These are phyloP conservation scores for Fraxinus velutina DNA, from an alignment of 305 asterid genomes.

Conservation along the genomic window DNA sequence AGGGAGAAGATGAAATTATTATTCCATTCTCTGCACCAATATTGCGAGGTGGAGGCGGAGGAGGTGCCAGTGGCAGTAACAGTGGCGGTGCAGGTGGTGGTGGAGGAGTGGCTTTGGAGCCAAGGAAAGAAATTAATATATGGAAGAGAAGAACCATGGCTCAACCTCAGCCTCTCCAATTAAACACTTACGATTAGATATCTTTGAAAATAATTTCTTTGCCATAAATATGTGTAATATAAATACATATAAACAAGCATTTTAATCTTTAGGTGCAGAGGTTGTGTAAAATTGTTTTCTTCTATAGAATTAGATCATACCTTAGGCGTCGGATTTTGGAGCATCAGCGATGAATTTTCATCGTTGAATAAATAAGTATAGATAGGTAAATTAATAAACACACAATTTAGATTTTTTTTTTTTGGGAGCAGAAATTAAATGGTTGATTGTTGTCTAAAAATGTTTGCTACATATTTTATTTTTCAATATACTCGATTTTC, in stretches of 20 bases:
- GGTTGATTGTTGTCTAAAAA: neutral
- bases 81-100: conserved; percentile 12
- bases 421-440: neutral
- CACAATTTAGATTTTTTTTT: neutral
- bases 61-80: conserved; percentile 15
- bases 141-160: conserved; percentile 59
- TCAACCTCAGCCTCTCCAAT: conserved; percentile 46
- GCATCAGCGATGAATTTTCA: neutral
- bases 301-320: neutral
- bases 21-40: conserved; percentile 61
- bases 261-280: neutral
- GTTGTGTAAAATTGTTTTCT: neutral
- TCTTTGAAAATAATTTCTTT: neutral
- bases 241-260: neutral
- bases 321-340: neutral
- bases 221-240: neutral
- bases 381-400: neutral
- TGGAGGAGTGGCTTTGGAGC: conserved; percentile 40
- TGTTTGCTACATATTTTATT: neutral
- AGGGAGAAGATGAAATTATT: conserved; percentile 29
- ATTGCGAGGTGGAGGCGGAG: conserved; percentile 17
- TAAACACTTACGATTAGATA: conserved; percentile 4
- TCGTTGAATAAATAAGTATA: neutral
- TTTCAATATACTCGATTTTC: neutral
- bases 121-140: conserved; percentile 68